phyloP scores from a whole-genome alignment of 306 rosid genomes.

The Cicer bijugum region DNA sequence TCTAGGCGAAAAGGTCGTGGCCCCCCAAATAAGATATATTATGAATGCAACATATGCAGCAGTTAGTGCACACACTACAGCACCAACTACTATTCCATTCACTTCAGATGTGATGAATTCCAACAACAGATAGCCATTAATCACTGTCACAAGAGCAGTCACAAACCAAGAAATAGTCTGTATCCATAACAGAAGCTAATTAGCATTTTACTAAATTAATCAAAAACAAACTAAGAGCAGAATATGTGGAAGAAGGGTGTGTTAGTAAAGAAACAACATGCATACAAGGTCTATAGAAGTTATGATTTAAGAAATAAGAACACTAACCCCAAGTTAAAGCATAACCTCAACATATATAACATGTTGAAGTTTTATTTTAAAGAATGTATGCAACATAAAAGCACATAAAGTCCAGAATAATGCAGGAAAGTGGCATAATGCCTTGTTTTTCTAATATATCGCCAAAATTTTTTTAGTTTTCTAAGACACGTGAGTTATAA shows the following conservation, averaged over 20 bases:
- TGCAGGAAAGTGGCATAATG: constrained; percentile 16
- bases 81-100: constrained; percentile 53
- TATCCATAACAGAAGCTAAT: constrained; percentile 35
- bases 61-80: constrained; percentile 52
- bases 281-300: not conserved
- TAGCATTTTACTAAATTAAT: constrained; percentile 24
- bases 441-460: constrained; percentile 18
- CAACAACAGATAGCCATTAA: constrained; percentile 80
- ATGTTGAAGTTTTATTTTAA: constrained; percentile 1
- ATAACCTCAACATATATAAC: constrained; percentile 19
- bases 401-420: not conserved
- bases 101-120: constrained; percentile 81
- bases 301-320: constrained; percentile 26
- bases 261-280: not conserved
- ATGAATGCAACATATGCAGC: constrained; percentile 73
- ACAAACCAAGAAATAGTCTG: constrained; percentile 81
- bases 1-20: constrained; percentile 56
- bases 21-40: constrained; percentile 64
- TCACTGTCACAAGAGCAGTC: constrained; percentile 78
- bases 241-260: not conserved
- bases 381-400: constrained; percentile 16
- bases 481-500: constrained; percentile 5
- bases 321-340: not conserved
- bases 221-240: not conserved
- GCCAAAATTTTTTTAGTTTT: constrained; percentile 8